phyloP scores from a whole-genome alignment of 2,329 filamentous ascomycete genomes.

The Pseudofabraea citricarpa region DNA sequence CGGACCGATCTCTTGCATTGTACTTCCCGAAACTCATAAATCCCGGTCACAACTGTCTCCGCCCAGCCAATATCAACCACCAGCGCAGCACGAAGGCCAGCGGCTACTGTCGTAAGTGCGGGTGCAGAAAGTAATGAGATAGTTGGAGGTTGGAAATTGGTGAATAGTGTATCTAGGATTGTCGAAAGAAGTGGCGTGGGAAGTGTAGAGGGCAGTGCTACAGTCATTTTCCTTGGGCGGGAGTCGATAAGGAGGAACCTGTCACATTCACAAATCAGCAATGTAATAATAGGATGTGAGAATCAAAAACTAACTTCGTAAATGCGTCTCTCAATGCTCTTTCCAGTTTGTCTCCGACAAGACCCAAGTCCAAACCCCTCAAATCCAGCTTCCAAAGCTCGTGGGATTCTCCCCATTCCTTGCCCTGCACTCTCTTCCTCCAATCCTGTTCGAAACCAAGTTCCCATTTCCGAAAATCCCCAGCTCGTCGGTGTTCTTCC shows the following conservation, averaged over 20 bases:
- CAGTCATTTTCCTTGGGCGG: conserved; percentile 66
- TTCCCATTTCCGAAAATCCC: conserved; percentile 74
- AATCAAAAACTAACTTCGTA: conserved; percentile 60
- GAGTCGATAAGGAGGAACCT: conserved; percentile 68
- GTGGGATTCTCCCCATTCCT: conserved; percentile 56
- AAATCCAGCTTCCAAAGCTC: conserved; percentile 81
- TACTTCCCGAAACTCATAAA: conserved; percentile 89
- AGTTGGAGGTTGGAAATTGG: conserved; percentile 71
- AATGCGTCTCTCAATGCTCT: conserved; percentile 76
- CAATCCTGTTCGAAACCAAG: conserved; percentile 45
- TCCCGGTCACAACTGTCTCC: conserved; percentile 77
- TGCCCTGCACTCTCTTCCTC: conserved; percentile 39
- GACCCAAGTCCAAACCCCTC: conserved; percentile 65
- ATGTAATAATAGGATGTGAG: conserved; percentile 16
- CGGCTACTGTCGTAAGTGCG: conserved; percentile 68
- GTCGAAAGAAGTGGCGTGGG: conserved; percentile 75
- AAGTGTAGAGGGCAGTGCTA: conserved; percentile 73
- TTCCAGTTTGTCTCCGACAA: conserved; percentile 85
- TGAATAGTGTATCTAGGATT: conserved; percentile 73
- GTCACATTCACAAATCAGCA: conserved; percentile 9
- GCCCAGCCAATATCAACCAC: conserved; percentile 91
- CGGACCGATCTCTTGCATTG: conserved; percentile 64
- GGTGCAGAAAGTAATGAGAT: conserved; percentile 78
- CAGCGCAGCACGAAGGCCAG: conserved; percentile 79
- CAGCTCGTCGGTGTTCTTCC: conserved; percentile 69